Percentiles rank a stretch among this genome's conserved stretches.
Evolutionary conservation across 176 grass and related monocot species (phyloP).

Genomic region (Rhynchospora tenuis): DNA sequence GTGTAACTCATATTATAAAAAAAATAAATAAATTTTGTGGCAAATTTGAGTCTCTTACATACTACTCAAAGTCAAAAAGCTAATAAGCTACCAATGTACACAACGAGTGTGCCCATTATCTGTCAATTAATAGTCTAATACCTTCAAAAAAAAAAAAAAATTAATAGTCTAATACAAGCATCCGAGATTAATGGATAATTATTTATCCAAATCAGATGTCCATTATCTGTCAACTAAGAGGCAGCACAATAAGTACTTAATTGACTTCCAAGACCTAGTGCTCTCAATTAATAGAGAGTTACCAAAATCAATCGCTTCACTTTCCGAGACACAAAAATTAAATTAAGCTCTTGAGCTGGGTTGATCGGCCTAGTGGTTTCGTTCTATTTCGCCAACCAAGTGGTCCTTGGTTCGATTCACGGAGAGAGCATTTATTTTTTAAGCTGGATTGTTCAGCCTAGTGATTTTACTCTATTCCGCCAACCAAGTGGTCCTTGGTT

Average conservation of each 20-base stretch:
- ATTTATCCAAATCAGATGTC: background rate
- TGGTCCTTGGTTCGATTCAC: too few species aligned
- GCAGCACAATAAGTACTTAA: too few species aligned
- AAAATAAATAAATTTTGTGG: background rate
- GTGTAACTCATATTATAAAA: background rate
- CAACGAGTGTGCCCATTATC: background rate
- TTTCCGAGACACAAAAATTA: background rate
- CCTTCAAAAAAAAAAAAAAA: too few species aligned
- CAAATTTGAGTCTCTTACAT: background rate
- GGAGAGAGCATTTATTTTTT: too few species aligned
- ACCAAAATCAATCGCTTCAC: background rate
- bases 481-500: too few species aligned
- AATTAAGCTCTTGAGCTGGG: background rate
- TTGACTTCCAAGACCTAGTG: too few species aligned
- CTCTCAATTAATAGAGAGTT: background rate
- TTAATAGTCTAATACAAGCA: background rate
- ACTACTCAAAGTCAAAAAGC: too few species aligned
- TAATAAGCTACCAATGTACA: background rate
- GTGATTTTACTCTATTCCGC: too few species aligned
- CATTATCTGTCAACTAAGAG: too few species aligned
- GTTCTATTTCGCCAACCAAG: too few species aligned
- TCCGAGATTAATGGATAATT: background rate
- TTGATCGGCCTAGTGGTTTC: too few species aligned
- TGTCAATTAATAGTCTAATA: background rate
- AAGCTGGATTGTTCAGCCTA: too few species aligned